phyloP scores from a whole-genome alignment of 306 rosid genomes.

The Neltuma alba region DNA sequence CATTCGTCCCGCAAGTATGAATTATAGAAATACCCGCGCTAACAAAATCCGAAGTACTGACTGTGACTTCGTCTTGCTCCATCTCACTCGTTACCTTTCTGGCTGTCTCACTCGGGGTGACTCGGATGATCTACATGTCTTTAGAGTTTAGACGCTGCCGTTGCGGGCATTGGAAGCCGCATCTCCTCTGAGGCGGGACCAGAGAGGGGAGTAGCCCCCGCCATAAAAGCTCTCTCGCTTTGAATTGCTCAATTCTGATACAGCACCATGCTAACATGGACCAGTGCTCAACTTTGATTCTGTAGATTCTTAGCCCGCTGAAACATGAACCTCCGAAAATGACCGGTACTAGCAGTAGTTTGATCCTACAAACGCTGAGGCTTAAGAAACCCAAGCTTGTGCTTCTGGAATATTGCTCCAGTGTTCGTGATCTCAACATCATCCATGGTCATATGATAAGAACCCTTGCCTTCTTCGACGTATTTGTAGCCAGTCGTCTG shows the following conservation, averaged over 20 bases:
- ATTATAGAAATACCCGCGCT: too few species aligned
- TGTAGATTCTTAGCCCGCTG: neutral
- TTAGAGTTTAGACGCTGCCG: neutral
- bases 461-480: constrained; percentile 45
- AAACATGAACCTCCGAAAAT: constrained; percentile 19
- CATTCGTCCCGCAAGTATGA: too few species aligned
- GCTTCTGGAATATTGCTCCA: constrained; percentile 43
- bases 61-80: too few species aligned
- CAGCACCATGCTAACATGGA: too few species aligned
- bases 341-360: constrained; percentile 16
- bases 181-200: neutral
- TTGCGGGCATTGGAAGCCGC: neutral
- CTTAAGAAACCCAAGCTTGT: constrained; percentile 47
- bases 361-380: constrained; percentile 35
- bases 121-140: neutral
- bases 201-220: neutral
- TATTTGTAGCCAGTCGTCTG: constrained; percentile 44
- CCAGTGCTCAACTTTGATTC: neutral
- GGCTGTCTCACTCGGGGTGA: too few species aligned
- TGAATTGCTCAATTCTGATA: neutral
- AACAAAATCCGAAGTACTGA: too few species aligned
- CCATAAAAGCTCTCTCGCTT: neutral
- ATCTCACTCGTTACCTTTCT: too few species aligned
- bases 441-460: constrained; percentile 50
- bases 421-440: constrained; percentile 39